Evolutionary conservation across 2,329 filamentous ascomycete species (phyloP), one percentile per base, ranked within the genome.

Genomic region (Emericellopsis cladophorae): DNA sequence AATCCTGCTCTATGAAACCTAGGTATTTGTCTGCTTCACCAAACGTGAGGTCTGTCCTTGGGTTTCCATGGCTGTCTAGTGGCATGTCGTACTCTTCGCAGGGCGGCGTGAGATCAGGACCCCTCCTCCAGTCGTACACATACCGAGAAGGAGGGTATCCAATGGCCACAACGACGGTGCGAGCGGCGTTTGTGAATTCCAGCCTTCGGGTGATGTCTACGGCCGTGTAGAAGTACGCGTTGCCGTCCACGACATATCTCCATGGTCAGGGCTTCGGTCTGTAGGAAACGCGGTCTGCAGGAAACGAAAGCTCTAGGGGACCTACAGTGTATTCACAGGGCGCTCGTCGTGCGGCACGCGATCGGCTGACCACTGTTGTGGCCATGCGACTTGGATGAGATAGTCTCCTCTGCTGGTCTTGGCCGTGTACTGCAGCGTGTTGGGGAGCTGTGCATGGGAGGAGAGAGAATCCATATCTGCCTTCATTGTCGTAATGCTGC

Each of bases 11-110:
- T 23, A 71, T 63, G 41, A 68, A 67, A 1, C 56, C 45, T 2
- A 70, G 55, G 18, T 72, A 66, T 7, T 59, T 52, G 37, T 67
- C 57, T 0, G 66, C 68, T 29, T 66, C 66, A 6, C 66, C 66
- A 24, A 56, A 55, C 2, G 38, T 42, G 23, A 55, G 44, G 14
- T 54, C 49, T 5, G 48, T 47, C 1, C 48, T 45, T n/a, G 53
- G 50, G 10, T 52, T 52, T 0, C 49, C 51, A 4, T 54, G 39
- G 10, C 44, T 44, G 21, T 48, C 49, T 2, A 54, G 46, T 1
- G 51, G 51, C 11, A 49, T 44, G 6, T 52, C 48, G 26, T 56
- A 57, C 9, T 51, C 51, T 0, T 47, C 42, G 4, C 51, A 45
- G 2, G 47, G 46, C 3, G 58, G 55, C 2, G 54, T 60, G 18